Evolutionary conservation across 352 stramenopile genomes (phyloP), one percentile per base, ranked within the genome.

Genomic region (Globisporangium mamillatum): DNA sequence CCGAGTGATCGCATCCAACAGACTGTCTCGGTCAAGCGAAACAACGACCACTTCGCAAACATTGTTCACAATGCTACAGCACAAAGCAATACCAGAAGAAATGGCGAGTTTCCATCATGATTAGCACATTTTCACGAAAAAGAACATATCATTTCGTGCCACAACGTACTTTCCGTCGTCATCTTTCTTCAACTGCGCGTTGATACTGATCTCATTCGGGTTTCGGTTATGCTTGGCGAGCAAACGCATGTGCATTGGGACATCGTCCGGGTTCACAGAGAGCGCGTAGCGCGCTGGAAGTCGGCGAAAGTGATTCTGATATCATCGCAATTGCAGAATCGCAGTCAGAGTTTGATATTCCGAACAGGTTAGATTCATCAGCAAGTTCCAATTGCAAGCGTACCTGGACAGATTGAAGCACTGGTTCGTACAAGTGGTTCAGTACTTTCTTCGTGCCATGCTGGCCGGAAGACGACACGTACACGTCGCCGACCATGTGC

Each of bases 401-500:
- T 50, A 82, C 73, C 71, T 83, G 82, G n/a, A 95, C 88, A 0
- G 86, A 92, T 63, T 90, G 78, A 38, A 95, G 80, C n/a, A 95
- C 88, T 2, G 88, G 88, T 46, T 92, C 85, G 72, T 95, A 95
- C 59, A 95, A 64, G 64, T 95, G 88, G 60, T 95, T 95, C 36
- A 93, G 70, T 63, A 93, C 88, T 69, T 92, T 92, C 50, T 88
- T 89, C 38, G 81, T 75, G 24, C 86, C 86, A 29, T 89, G 79
- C 2, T 84, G 85, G 0, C 77, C 80, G 0, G 84, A 89, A 0
- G 84, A 86, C 48, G 83, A 85, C 59, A 94, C 87, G 58, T 94
- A 94, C 64, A 93, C 82, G 64, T 95, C 88, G 29, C 88, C 88
- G 32, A 95, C 88, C 86, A 95, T 95, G 74, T 95, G 88, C 75